Base-by-base conservation (phyloP, 2,329 filamentous ascomycete genomes). In the Cordyceps cateniannulata region DNA sequence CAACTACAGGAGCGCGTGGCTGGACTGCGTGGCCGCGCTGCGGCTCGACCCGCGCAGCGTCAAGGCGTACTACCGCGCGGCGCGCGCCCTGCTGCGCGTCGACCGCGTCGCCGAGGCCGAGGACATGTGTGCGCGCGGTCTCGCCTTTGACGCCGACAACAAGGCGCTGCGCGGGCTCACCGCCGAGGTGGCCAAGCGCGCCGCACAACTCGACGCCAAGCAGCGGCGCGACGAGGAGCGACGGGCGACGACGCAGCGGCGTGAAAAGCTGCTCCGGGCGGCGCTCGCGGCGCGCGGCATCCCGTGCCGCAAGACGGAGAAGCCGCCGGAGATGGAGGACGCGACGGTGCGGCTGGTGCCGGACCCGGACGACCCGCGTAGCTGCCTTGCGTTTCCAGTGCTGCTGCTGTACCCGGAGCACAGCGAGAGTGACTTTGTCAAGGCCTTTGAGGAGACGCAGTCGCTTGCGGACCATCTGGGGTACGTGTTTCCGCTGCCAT, bases 61-160 rank as follows among this genome's bases (percentile, higher is more conserved):
- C 69, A 99, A 99, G 77, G 93, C 95, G 1, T 91, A 87, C 76
- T 99, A 96, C 75, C 89, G 95, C 64, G 92, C 89, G 60, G 85
- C 89, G 2, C 81, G 82, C 62, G 93, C 95, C 4, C 83, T 96
- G 61, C 78, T 96, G 27, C 85, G 87, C 1, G 84, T 97, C 18
- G 88, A 90, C 71, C 91, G 91, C 69, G 78, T 96, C 60, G 73
- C 77, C 24, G 92, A 97, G 76, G 93, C 95, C 2, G 82, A 87
- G 66, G 91, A 96, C 72, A 86, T 91, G 5, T 93, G 89, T 69
- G 77, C 82, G 5, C 82, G 85, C 5, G 95, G 93, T 0, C 79
- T 97, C 2, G 78, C 80, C 2, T 73, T 95, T n/a, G 92, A 96
- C 64, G 72, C 82, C 3, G 71, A 75, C 14, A 97, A 96, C 73